Percentiles rank a stretch among this genome's conserved stretches.
Evolutionary conservation across 1,284 basidiomycete genomes (phyloP).

Genomic region (Chondrostereum purpureum): DNA sequence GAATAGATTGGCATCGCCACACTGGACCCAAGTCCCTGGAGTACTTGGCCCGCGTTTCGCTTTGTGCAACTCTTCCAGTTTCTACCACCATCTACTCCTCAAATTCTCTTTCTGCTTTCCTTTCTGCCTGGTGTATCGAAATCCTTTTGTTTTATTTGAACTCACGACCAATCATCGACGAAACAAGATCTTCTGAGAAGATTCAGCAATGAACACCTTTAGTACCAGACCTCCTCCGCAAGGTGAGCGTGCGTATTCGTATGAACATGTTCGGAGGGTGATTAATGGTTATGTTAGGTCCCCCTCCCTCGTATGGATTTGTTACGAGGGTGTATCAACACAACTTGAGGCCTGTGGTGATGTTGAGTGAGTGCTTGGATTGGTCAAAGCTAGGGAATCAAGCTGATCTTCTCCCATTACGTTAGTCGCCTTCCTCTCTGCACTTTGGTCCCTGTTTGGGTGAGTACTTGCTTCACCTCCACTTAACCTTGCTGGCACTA

Average conservation of each 20-base stretch:
- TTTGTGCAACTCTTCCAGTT: background rate
- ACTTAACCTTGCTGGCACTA: too few relatives aligned
- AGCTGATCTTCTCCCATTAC: background rate
- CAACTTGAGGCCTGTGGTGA: constrained; percentile 53
- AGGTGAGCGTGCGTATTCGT: background rate
- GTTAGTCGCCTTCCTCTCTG: constrained; percentile 40
- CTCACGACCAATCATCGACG: too few relatives aligned
- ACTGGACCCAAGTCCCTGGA: background rate
- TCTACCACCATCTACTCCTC: background rate
- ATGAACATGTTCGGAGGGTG: background rate
- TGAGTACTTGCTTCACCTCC: too few relatives aligned
- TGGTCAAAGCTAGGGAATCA: constrained; percentile 3
- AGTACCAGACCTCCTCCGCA: constrained; percentile 4
- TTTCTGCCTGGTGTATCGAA: background rate
- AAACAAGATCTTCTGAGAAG: background rate
- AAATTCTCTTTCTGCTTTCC: background rate
- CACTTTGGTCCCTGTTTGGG: constrained; percentile 57
- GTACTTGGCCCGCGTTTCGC: background rate
- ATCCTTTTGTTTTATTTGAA: too few relatives aligned
- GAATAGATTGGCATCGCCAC: background rate
- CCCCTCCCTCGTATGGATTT: constrained; percentile 53
- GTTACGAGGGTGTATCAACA: constrained; percentile 46
- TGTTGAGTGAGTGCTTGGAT: constrained; percentile 38
- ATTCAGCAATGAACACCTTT: background rate
- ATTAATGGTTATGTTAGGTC: constrained; percentile 26